Conservation (phyloP, 2,329 filamentous ascomycete genomes). For the Colletotrichum sp. region DNA sequence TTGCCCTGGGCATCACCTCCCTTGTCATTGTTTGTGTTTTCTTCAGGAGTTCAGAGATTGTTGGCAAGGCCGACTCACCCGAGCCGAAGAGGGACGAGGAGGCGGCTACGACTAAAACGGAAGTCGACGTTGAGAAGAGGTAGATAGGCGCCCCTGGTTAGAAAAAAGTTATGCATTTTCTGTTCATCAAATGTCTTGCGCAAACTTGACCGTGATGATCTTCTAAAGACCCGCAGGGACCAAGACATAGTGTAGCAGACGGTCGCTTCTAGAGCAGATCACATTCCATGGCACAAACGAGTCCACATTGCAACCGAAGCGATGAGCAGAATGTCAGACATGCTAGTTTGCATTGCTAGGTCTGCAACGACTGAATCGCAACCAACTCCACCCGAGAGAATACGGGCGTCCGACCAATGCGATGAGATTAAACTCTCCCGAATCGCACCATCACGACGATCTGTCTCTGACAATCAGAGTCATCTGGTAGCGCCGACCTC, state of each 20-base stretch:
- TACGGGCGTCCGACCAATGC: neutral
- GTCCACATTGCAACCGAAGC: neutral
- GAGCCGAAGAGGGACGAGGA: conserved; percentile 21
- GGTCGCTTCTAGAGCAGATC: neutral
- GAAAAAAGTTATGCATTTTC: neutral
- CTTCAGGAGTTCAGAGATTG: conserved; percentile 58
- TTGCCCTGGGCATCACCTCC: conserved; percentile 49
- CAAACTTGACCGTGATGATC: neutral
- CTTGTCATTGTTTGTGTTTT: conserved; percentile 49
- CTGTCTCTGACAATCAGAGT: neutral
- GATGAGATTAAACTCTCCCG: neutral
- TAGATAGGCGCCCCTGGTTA: neutral
- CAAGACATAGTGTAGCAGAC: neutral
- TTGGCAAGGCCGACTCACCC: conserved; percentile 43
- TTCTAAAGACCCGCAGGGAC: neutral
- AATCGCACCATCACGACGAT: neutral
- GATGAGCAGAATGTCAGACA: neutral
- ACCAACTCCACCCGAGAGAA: neutral
- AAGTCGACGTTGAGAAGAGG: neutral
- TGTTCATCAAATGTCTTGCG: neutral
- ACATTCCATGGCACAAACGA: neutral
- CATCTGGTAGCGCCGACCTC: neutral
- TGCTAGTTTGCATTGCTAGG: neutral
- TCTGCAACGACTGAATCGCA: neutral
- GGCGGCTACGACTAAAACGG: conserved; percentile 14